Percentiles rank a stretch among this genome's conserved stretches.
phyloP scores from a whole-genome alignment of 495 filamentous ascomycete species.

The Tuber umbilicatum region DNA sequence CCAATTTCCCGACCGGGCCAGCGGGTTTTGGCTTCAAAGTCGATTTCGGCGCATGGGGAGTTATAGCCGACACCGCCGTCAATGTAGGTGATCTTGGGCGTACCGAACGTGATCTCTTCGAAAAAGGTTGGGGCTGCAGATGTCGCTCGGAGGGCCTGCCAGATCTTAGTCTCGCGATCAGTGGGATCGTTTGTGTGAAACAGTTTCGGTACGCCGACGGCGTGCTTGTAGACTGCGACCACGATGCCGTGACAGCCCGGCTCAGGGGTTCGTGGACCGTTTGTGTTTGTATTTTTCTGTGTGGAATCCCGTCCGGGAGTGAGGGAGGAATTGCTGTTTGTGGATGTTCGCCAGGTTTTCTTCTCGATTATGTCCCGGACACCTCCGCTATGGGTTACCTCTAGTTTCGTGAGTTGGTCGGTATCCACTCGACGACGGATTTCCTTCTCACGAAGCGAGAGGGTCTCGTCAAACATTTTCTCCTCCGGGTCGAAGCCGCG shows the following conservation, averaged over 20 bases:
- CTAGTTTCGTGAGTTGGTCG: constrained; percentile 14
- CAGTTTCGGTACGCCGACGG: constrained; percentile 59
- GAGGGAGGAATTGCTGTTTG: neutral
- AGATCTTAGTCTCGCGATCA: constrained; percentile 74
- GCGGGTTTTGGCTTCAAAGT: constrained; percentile 82
- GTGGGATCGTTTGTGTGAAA: constrained; percentile 87
- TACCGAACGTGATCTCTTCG: constrained; percentile 87
- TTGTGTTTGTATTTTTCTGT: constrained; percentile 11
- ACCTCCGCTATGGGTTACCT: constrained; percentile 15
- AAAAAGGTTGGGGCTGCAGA: constrained; percentile 85
- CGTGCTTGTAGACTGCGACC: constrained; percentile 83
- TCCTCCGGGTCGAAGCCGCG: constrained; percentile 41
- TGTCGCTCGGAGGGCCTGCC: constrained; percentile 90
- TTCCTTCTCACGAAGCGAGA: constrained; percentile 8
- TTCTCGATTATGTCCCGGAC: constrained; percentile 6
- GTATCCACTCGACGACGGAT: constrained; percentile 22
- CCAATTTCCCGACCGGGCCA: constrained; percentile 93
- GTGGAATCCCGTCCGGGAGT: neutral
- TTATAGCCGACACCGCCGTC: constrained; percentile 82
- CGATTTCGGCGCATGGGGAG: constrained; percentile 71
- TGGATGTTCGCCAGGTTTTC: neutral
- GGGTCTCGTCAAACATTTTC: constrained; percentile 28
- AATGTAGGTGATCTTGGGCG: constrained; percentile 85
- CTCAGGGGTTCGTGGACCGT: neutral
- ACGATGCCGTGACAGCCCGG: constrained; percentile 46